These are phyloP conservation scores for Chamaecyparis obtusa DNA, from an alignment of 75 land plant genomes.

Conservation along the genomic window DNA sequence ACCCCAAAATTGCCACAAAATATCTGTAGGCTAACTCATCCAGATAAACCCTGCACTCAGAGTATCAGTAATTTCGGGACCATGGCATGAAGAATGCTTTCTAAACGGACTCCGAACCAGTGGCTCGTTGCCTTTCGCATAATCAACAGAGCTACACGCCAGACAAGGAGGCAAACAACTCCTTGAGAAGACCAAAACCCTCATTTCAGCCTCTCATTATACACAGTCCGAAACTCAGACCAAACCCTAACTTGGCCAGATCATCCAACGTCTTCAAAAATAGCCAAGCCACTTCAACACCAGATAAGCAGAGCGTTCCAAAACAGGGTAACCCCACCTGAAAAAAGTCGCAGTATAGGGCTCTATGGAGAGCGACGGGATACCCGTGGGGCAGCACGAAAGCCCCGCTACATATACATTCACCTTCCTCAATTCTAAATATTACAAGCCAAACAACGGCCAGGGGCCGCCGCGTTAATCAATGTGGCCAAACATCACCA, in stretches of 20 bases:
- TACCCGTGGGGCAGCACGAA: background rate
- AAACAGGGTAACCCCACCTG: too few species aligned
- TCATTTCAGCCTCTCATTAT: slow-evolving; percentile 2
- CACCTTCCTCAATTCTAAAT: background rate
- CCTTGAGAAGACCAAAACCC: background rate
- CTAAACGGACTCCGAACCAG: background rate
- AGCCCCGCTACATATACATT: background rate
- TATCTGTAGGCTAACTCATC: background rate
- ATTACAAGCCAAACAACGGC: background rate
- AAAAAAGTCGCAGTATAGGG: background rate
- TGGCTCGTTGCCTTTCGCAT: background rate
- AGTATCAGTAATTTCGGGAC: background rate
- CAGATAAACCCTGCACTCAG: background rate
- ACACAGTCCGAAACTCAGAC: background rate
- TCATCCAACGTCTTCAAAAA: background rate
- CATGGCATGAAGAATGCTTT: background rate
- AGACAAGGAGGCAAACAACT: background rate
- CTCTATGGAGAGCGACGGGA: background rate
- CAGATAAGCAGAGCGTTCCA: background rate
- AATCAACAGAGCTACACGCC: background rate
- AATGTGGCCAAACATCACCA: background rate
- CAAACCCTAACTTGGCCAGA: background rate
- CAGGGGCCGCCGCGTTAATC: background rate
- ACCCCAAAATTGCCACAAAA: background rate
- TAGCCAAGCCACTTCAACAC: background rate